Evolutionary conservation across 192 early-diverging fungal genomes (phyloP), one percentile per base, ranked within the genome.

Genomic region (Polychytrium aggregatum): DNA sequence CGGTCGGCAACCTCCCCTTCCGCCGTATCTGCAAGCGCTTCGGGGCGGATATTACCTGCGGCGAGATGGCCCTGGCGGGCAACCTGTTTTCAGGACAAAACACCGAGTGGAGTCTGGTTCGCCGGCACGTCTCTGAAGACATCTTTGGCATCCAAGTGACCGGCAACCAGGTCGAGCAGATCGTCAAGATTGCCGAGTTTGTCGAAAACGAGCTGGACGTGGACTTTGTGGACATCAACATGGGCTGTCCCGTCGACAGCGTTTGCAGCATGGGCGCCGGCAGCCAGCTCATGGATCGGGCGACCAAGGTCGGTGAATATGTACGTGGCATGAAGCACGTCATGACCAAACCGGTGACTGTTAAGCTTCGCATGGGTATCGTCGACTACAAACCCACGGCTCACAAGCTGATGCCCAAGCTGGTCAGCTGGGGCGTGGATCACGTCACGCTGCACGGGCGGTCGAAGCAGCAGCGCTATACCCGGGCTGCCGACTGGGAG

Each of bases 1-100:
- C 94, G 1, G 91, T 98, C 22, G 95, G 95, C 31, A 97, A 98
- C 64, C 63, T 98, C 41, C 95, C 95, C 26, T 98, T 98, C 74
- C 78, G 95, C 10, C 81, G 92, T 16, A 73, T 95, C 22, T 93
- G 90, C 65, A 95, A 95, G 63, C 77, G 64, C 10, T 92, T 84
- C 56, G 95, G 95, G 34, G 91, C 85, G 5, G 93, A 94, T 59
- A 86, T 98, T 33, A 98, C 95, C 3, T 97, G 92, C 54, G 88
- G 87, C 30, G 95, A 97, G 64, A 97, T 97, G 95, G 86, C 87
- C 0, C 37, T 77, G 44, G 24, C 60, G 26, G 37, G 38, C 21
- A 62, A 59, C 24, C 44, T 76, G 4, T 34, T 72, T 18, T 6
- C n/a, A 17, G 66, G 70, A 0, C 33, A 58, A 14, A 14, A 24